Evolutionary conservation across 2,329 filamentous ascomycete genomes (phyloP).

Genomic region (Arthroderma uncinatum): DNA sequence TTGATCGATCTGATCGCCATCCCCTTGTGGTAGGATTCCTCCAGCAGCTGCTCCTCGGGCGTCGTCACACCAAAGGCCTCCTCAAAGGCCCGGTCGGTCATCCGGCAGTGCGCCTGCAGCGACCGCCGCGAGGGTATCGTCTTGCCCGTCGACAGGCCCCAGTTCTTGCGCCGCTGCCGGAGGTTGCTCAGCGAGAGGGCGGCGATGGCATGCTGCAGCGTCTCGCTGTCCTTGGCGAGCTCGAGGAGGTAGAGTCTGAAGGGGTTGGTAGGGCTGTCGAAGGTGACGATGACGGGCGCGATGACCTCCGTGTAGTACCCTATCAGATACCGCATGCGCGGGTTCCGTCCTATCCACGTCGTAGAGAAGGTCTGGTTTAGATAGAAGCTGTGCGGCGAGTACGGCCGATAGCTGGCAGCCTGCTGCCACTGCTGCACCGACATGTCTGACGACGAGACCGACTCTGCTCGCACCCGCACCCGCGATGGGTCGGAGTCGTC

Average conservation of each 20-base stretch:
- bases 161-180: slow-evolving; percentile 58
- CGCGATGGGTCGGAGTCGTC: background rate
- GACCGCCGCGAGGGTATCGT: slow-evolving; percentile 40
- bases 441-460: background rate
- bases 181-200: slow-evolving; percentile 81
- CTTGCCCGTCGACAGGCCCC: slow-evolving; percentile 44
- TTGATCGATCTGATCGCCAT: slow-evolving; percentile 77
- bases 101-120: slow-evolving; percentile 35
- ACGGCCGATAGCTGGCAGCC: background rate
- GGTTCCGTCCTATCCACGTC: slow-evolving; percentile 49
- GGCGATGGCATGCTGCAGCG: slow-evolving; percentile 84
- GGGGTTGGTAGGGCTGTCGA: slow-evolving; percentile 76
- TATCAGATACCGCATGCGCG: slow-evolving; percentile 77
- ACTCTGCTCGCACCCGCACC: no score
- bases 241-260: slow-evolving; percentile 73
- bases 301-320: slow-evolving; percentile 91
- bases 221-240: slow-evolving; percentile 64
- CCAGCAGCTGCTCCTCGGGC: slow-evolving; percentile 52
- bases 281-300: slow-evolving; percentile 81
- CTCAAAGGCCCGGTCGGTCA: slow-evolving; percentile 30
- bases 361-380: background rate
- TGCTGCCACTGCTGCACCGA: background rate
- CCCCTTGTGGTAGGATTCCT: slow-evolving; percentile 75
- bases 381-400: background rate
- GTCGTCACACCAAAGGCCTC: slow-evolving; percentile 32